phyloP scores from a whole-genome alignment of 2,329 filamentous ascomycete species.

The Diaporthe sp. region DNA sequence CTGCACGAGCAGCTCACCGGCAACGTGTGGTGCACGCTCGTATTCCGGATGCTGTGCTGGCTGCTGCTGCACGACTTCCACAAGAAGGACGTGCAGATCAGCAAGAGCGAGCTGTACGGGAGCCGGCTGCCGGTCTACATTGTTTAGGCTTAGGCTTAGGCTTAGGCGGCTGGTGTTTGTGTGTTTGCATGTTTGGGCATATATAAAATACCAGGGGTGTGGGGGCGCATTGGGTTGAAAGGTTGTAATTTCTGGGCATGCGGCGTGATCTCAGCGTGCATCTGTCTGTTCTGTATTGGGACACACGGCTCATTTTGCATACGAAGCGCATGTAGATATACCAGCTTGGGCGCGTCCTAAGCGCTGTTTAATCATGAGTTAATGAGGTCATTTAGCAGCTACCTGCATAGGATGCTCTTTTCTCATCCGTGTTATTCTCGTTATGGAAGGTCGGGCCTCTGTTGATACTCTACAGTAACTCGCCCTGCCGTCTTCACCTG shows the following conservation, averaged over 20 bases:
- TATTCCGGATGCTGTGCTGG: conserved; percentile 73
- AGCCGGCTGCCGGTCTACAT: conserved; percentile 71
- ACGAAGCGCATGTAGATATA: not conserved
- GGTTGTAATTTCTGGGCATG: conserved; percentile 14
- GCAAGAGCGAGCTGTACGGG: conserved; percentile 67
- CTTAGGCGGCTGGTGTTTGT: conserved; percentile 44
- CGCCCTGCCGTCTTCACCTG: not conserved
- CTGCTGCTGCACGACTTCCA: conserved; percentile 70
- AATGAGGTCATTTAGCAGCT: conserved; percentile 6
- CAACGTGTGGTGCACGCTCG: conserved; percentile 68
- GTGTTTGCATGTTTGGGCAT: conserved; percentile 3
- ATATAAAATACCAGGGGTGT: conserved; percentile 3
- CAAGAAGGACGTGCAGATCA: conserved; percentile 65
- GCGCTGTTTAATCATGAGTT: not conserved
- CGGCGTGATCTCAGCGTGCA: conserved; percentile 19
- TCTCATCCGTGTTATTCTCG: not conserved
- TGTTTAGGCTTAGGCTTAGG: conserved; percentile 34
- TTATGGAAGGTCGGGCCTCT: not conserved
- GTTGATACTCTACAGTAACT: not conserved
- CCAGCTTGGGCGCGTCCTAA: not conserved
- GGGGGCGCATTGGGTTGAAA: not conserved
- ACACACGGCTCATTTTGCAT: not conserved
- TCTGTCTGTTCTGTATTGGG: not conserved
- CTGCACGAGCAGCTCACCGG: conserved; percentile 44
- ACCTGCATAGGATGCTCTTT: not conserved